These are phyloP conservation scores for Boletellus deceptivus DNA, from an alignment of 1,284 basidiomycete species.

Conservation along the genomic window DNA sequence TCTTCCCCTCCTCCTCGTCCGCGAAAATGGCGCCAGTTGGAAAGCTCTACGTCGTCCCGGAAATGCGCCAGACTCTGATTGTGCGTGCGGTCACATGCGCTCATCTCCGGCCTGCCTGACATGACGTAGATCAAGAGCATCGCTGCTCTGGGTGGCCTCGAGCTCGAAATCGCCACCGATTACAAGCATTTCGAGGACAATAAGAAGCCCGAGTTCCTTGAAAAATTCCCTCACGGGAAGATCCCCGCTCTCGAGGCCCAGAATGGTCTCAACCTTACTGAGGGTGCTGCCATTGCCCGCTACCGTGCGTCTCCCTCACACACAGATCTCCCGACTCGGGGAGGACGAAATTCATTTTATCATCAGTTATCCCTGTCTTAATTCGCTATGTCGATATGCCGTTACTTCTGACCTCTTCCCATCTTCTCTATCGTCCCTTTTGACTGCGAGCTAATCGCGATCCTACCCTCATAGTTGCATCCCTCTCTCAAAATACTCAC, in stretches of 20 bases:
- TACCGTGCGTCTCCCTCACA: slow-evolving; percentile 71
- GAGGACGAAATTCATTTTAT: slow-evolving; percentile 22
- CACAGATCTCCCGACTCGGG: slow-evolving; percentile 12
- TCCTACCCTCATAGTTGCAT: slow-evolving; percentile 58
- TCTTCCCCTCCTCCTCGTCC: slow-evolving; percentile 10
- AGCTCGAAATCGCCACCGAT: slow-evolving; percentile 55
- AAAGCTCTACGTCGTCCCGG: slow-evolving; percentile 56
- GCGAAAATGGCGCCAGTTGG: slow-evolving; percentile 53
- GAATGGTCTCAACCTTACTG: slow-evolving; percentile 81
- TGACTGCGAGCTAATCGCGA: slow-evolving; percentile 18
- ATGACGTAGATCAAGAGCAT: slow-evolving; percentile 61
- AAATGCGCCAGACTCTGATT: slow-evolving; percentile 44
- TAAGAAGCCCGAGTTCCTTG: slow-evolving; percentile 72
- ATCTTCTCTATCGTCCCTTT: slow-evolving; percentile 1
- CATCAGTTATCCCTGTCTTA: slow-evolving; percentile 66
- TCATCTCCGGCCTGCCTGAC: slow-evolving; percentile 5
- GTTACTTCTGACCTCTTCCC: slow-evolving; percentile 34
- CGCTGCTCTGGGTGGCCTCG: slow-evolving; percentile 70
- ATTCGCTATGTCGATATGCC: slow-evolving; percentile 50
- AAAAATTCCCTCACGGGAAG: slow-evolving; percentile 83
- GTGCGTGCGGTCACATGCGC: slow-evolving; percentile 39
- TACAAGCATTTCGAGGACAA: slow-evolving; percentile 75
- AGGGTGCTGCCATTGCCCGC: slow-evolving; percentile 79
- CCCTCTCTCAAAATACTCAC: slow-evolving; percentile 64
- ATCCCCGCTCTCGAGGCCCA: slow-evolving; percentile 79